Conservation (phyloP, 805 yeast genomes). For the Candida boidinii region DNA sequence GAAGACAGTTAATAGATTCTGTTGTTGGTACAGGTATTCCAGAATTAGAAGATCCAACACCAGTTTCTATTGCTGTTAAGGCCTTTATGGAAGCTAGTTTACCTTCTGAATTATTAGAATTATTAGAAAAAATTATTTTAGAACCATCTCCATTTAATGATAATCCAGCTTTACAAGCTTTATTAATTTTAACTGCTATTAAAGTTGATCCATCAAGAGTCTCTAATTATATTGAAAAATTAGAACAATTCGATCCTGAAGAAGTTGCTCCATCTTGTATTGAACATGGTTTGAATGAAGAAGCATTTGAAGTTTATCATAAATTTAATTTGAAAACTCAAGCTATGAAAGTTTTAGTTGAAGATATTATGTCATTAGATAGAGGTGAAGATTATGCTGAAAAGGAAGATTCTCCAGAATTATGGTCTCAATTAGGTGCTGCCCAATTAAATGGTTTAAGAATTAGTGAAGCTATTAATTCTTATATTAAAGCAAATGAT, state of each 20-base stretch:
- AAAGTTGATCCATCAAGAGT: constrained; percentile 91
- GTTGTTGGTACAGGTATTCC: constrained; percentile 95
- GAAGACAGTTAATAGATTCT: constrained; percentile 89
- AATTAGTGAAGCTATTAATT: constrained; percentile 82
- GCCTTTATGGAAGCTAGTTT: constrained; percentile 94
- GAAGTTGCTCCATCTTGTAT: constrained; percentile 92
- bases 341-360: constrained; percentile 87
- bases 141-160: constrained; percentile 98
- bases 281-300: constrained; percentile 83
- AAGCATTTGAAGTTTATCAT: constrained; percentile 88
- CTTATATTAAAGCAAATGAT: constrained; percentile 87
- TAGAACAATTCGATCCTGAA: constrained; percentile 84
- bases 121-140: constrained; percentile 88
- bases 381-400: constrained; percentile 93
- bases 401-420: constrained; percentile 71
- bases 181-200: constrained; percentile 87
- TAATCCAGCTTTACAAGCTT: constrained; percentile 89
- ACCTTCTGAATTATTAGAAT: constrained; percentile 87
- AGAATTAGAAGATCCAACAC: constrained; percentile 86
- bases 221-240: constrained; percentile 71
- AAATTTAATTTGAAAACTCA: constrained; percentile 68
- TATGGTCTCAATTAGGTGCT: constrained; percentile 93
- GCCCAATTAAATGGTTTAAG: constrained; percentile 94
- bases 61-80: constrained; percentile 86
- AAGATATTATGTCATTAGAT: constrained; percentile 88